Base-by-base conservation (phyloP, 192 early-diverging fungal genomes). In the Backusella parvicylindrica region DNA sequence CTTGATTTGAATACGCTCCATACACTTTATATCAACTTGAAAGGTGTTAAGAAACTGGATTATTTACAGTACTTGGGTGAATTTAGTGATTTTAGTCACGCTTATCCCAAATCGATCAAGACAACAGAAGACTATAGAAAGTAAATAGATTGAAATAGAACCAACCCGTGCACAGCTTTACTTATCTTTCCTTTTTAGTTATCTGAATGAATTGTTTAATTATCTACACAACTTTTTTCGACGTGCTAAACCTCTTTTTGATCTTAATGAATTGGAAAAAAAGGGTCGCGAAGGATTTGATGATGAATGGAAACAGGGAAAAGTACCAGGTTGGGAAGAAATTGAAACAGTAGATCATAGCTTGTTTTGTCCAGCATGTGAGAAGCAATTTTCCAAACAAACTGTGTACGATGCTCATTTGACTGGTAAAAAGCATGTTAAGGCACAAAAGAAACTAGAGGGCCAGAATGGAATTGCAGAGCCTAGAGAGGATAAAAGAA, bases 371-470 rank as follows among this genome's bases (percentile, higher is more conserved):
- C 69, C 86, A 26, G 87, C 93, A 16, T 97, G 85, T 78, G 79
- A 89, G 21, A 95, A 94, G 73, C 87, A 88, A 38, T 99, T 96
- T 81, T 80, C 92, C 26, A 98, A 97, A 70, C 77, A 93, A 36
- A 91, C 92, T 2, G 94, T 97, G 2, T 97, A 88, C 81, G 86
- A 89, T n/a, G 91, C 89, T 9, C 96, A 99, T 74, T 82, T 96
- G 74, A 91, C 81, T 26, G 94, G 96, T 36, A 95, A 95, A 81
- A 98, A 98, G 77, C 97, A 99, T 80, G 87, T 90, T 43, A 98
- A 96, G 75, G 93, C 92, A 2, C 89, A 86, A 9, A 84, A 85
- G n/a, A 79, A 79, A 36, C 64, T 78, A 11, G 78, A 77, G 2
- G 26, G 53, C 26, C 73, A 74, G 18, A 41, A 79, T 70, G 67